Percentiles rank a stretch among this genome's conserved stretches.
phyloP scores from a whole-genome alignment of 2,329 filamentous ascomycete genomes.

The Penicillium olsonii region DNA sequence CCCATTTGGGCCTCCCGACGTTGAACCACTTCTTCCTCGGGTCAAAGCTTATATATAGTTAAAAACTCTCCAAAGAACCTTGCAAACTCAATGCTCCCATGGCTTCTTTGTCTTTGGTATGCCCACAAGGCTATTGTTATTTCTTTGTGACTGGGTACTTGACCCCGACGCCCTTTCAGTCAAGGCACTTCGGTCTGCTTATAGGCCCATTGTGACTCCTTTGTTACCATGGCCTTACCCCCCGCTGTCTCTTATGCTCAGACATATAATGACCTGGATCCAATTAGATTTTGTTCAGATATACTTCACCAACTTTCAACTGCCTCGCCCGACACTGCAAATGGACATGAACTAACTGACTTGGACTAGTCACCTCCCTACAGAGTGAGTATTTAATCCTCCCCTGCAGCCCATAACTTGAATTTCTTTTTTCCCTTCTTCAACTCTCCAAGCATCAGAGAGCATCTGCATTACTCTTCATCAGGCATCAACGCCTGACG shows the following conservation, averaged over 20 bases:
- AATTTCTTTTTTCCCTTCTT: constrained; percentile 2
- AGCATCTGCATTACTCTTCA: no score
- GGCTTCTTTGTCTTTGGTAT: no score
- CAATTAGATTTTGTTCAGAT: not conserved
- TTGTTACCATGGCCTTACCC: not conserved
- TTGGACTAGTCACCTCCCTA: not conserved
- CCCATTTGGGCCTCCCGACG: no score
- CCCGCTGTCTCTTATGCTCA: not conserved
- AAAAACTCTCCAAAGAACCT: no score
- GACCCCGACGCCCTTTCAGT: not conserved
- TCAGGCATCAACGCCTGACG: not conserved
- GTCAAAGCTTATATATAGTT: no score
- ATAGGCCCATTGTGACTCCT: not conserved
- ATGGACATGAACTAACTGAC: not conserved
- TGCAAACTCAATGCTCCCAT: no score
- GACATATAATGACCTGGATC: not conserved
- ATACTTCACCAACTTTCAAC: not conserved
- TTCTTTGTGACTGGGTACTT: not conserved
- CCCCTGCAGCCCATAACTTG: not conserved
- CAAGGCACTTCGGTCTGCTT: not conserved
- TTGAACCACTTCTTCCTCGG: no score
- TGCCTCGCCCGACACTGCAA: not conserved
- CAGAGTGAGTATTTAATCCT: not conserved
- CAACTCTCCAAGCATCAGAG: not conserved
- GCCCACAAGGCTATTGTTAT: not conserved